phyloP scores from a whole-genome alignment of 805 yeast genomes.

The Naumovozyma baii region DNA sequence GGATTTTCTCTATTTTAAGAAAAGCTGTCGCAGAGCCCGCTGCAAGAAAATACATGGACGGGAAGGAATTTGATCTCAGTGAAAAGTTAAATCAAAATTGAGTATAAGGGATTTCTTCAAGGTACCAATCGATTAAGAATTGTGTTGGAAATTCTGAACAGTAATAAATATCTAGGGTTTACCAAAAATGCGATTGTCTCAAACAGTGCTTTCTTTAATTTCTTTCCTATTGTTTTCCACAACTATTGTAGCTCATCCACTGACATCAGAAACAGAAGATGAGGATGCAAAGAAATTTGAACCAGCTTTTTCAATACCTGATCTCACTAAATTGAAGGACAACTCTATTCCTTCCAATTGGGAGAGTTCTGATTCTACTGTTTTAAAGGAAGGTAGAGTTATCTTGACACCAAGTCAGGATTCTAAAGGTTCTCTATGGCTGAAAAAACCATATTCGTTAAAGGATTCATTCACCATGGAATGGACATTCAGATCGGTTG shows the following conservation, averaged over 20 bases:
- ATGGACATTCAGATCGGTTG: slow-evolving; percentile 52
- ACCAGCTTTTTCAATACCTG: slow-evolving; percentile 28
- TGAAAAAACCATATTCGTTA: slow-evolving; percentile 25
- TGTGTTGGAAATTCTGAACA: no score
- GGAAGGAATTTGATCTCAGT: no score
- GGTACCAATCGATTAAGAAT: no score
- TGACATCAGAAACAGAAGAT: neutral
- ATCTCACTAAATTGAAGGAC: slow-evolving; percentile 23
- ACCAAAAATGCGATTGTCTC: neutral
- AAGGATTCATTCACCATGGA: slow-evolving; percentile 47
- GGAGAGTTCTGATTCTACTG: slow-evolving; percentile 32
- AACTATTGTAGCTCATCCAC: neutral
- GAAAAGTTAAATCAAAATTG: no score
- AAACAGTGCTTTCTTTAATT: neutral
- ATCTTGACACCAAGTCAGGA: slow-evolving; percentile 38
- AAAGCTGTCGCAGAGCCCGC: no score
- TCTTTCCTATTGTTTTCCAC: neutral
- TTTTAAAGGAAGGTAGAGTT: slow-evolving; percentile 44
- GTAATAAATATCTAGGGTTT: no score
- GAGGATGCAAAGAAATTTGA: neutral
- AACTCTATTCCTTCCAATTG: slow-evolving; percentile 24
- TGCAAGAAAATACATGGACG: no score
- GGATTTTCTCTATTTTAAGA: no score
- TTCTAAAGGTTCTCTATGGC: slow-evolving; percentile 41
- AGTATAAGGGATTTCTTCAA: no score